Conservation (phyloP, 2,329 filamentous ascomycete genomes). For the Epichloe amarillans region DNA sequence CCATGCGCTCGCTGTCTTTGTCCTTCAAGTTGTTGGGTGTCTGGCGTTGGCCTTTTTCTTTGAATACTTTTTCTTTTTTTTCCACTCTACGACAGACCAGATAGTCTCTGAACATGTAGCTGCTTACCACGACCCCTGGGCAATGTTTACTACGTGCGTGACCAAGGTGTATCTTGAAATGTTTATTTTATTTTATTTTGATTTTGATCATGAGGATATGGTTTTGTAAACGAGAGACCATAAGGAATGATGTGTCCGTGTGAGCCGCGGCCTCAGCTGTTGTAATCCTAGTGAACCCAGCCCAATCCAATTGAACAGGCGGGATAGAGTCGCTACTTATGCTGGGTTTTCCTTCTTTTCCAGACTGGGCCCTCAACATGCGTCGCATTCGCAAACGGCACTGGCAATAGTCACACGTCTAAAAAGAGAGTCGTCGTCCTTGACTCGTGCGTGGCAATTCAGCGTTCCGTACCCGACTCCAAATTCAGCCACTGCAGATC, state of each 20-base stretch:
- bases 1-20: no score
- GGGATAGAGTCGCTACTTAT: not conserved
- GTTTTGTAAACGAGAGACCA: not conserved
- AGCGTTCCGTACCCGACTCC: no score
- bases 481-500: no score
- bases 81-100: not conserved
- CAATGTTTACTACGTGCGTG: no score
- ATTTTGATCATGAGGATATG: not conserved
- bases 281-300: not conserved
- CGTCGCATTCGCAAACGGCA: no score
- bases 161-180: no score
- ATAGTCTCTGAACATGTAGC: not conserved
- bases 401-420: no score
- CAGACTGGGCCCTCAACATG: no score
- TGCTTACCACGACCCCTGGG: no score
- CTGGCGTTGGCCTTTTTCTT: not conserved
- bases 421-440: no score
- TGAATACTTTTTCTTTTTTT: not conserved
- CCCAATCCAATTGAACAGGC: not conserved
- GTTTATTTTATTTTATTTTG: no score
- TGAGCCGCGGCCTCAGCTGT: not conserved
- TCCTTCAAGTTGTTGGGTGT: not conserved
- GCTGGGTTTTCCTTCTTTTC: not conserved
- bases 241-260: not conserved
- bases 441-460: no score